Base-by-base conservation (phyloP, 2,329 filamentous ascomycete species). In the Penicillium sp. region DNA sequence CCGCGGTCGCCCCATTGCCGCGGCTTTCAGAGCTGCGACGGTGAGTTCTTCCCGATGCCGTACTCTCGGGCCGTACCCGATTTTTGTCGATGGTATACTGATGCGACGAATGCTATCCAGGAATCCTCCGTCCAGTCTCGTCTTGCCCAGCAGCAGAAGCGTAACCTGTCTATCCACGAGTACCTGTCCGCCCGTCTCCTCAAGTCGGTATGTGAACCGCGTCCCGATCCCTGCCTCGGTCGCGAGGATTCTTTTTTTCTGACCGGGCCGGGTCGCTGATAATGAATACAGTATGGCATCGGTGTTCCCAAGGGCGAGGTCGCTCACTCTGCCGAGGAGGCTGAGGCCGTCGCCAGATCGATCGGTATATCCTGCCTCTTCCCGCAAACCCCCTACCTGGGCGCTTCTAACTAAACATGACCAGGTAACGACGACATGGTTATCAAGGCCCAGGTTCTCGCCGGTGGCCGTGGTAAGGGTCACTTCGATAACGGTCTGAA, bases 381-480 rank as follows among this genome's bases (percentile, higher is more conserved):
- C 42, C 40, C 18, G 14, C 27, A 39, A 16, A 42, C 46, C 25
- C 48, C 35, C 27, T 47, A 50, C 48, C 18, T 14, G 53, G 42
- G 46, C 46, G 48, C 36, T 44, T 36, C 56, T 30, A 30, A 51
- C 63, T 65, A 57, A 64, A 59, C 50, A 47, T 44, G 50, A 10
- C 18, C 52, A 80, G 88, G 83, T 63, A 83, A 83, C 67, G 92
- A 95, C 72, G 94, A 99, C 75, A 92, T 96, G 85, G 94, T 99
- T 66, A 97, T 99, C 84, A 99, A 99, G 85, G 94, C 94, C 57
- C 94, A 99, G 81, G 94, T 99, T 56, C 88, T 99, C 58, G 94
- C 94, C 58, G 94, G 94, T 78, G 94, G 94, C 62, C 89, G 94
- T 81, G 94, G 94, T 78, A 99, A 99, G 83, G 94, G 94, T 65